A percentile compares a stretch with the other conserved stretches of the same genome.
Conservation (phyloP, 495 filamentous ascomycete species). For the Aspergillus nanangensis region DNA sequence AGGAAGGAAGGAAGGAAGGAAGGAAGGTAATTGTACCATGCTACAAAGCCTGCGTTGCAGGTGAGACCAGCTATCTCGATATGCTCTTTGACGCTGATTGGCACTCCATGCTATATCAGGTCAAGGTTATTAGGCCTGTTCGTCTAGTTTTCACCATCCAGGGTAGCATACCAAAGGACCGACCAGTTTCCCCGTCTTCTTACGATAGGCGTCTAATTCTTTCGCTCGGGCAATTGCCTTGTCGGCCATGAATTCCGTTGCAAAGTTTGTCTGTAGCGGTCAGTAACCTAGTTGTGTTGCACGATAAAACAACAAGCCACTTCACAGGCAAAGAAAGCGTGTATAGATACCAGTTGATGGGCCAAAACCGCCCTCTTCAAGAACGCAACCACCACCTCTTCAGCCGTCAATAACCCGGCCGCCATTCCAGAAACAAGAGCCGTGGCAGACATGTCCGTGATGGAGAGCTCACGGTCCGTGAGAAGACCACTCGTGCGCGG, state of each 20-base stretch:
- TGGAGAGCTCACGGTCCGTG: constrained; percentile 47
- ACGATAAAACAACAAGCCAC: neutral
- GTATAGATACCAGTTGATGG: constrained; percentile 47
- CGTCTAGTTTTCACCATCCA: too few species aligned
- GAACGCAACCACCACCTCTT: constrained; percentile 57
- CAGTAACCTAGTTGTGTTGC: neutral
- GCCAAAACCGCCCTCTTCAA: constrained; percentile 57
- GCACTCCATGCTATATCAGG: constrained; percentile 61
- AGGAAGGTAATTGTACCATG: too few species aligned
- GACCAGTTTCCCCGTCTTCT: constrained; percentile 31
- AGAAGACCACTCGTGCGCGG: constrained; percentile 45
- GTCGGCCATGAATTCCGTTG: constrained; percentile 64
- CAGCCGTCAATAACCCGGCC: constrained; percentile 41
- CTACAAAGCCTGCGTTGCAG: constrained; percentile 37
- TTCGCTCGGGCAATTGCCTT: constrained; percentile 55
- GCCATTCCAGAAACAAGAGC: constrained; percentile 47
- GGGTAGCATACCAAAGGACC: constrained; percentile 28
- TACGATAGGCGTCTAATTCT: constrained; percentile 49
- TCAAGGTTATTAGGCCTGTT: neutral
- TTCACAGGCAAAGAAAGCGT: too few species aligned
- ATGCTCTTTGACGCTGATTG: constrained; percentile 63
- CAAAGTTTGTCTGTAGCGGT: constrained; percentile 48
- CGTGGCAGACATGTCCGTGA: constrained; percentile 55
- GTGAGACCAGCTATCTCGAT: constrained; percentile 51
- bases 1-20: too few species aligned